Evolutionary conservation across 441 rosid species (phyloP).

Genomic region (Capsella rubella): DNA sequence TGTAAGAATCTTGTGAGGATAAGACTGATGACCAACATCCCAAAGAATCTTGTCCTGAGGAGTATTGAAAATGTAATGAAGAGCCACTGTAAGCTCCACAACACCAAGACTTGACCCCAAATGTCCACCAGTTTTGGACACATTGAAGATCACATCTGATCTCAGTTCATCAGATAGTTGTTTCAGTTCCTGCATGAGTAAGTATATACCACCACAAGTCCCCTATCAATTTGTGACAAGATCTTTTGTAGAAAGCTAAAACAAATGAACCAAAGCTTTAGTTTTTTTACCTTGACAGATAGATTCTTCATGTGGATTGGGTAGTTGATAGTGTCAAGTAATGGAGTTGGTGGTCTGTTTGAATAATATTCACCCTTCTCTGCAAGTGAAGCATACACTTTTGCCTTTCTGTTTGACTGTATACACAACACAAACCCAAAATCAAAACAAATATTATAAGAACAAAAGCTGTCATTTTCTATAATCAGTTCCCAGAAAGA

Average conservation of each 20-base stretch:
- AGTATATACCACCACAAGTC: not conserved
- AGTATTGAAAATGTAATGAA: constrained; percentile 85
- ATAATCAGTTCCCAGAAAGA: not conserved
- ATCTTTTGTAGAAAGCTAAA: not conserved
- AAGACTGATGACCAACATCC: constrained; percentile 99
- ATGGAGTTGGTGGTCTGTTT: constrained; percentile 86
- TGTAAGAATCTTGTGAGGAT: constrained; percentile 93
- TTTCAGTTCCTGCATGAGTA: constrained; percentile 66
- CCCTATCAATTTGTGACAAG: not conserved
- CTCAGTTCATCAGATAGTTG: constrained; percentile 90
- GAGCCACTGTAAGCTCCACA: constrained; percentile 94
- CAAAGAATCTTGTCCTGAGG: constrained; percentile 88
- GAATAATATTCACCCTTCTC: constrained; percentile 78
- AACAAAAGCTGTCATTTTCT: constrained; percentile 34
- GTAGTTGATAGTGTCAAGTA: constrained; percentile 85
- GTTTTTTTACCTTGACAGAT: constrained; percentile 63
- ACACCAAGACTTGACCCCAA: constrained; percentile 97
- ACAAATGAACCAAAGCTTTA: not conserved
- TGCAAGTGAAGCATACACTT: constrained; percentile 75
- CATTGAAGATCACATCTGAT: constrained; percentile 86
- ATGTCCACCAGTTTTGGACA: constrained; percentile 94
- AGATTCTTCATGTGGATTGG: constrained; percentile 98
- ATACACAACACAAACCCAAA: constrained; percentile 42
- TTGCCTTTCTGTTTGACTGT: constrained; percentile 61
- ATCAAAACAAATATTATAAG: constrained; percentile 41